Evolutionary conservation across 306 rosid species (phyloP).

Genomic region (cucumber (Cucumis sativus)): Cucumber_9930_V3 NC_026661.2:14027001-14027500

Average conservation of each 20-base stretch:
- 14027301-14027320: not conserved
- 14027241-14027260: not conserved
- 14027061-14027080: not conserved
- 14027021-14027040: not conserved
- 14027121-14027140: not conserved
- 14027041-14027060: not conserved
- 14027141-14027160: not conserved
- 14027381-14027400: not conserved
- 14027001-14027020: constrained; percentile 2
- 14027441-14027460: no score
- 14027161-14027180: not conserved
- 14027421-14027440: not conserved
- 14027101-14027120: not conserved
- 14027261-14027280: not conserved
- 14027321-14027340: not conserved
- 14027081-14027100: not conserved
- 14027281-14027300: not conserved
- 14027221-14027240: not conserved
- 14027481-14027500: no score
- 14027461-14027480: no score
- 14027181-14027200: not conserved
- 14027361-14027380: not conserved
- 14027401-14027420: not conserved
- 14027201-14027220: not conserved
- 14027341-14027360: not conserved